Base-by-base conservation (phyloP, 805 yeast species). In the Debaryomyces hansenii region DNA sequence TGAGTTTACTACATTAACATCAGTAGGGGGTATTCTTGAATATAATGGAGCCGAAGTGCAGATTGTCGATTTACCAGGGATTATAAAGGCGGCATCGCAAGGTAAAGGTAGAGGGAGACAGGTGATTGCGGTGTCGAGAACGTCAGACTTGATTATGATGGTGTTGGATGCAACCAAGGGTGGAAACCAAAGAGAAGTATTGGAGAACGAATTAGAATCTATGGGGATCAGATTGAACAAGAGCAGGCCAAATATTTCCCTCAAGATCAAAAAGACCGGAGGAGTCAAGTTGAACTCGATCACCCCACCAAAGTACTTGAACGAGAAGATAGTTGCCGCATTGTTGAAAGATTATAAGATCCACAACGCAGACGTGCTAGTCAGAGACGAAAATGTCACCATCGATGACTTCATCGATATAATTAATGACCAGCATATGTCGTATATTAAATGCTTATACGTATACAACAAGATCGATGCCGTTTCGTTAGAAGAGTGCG, bases 91-190 rank as follows among this genome's bases (percentile, higher is more conserved):
- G 37, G 98, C 98, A 4, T 78, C 95, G 31, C 96, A 89, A 62
- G 98, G 98, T 59, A 91, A 91, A 67, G 99, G 99, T 57, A 82
- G 99, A 66, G 98, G 98, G 47, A 79, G 96, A 58, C 98, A 94
- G 66, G 98, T 94, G 36, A 91, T 92, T 53, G 87, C 98, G 2
- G 94, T 97, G 0, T 96, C 97, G 0, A 85, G 94, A 64, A 92
- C 98, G 0, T 90, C 97, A 0, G 98, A 94, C 62, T 72, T 92
- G 60, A 85, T 92, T 50, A 70, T 92, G 60, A 94, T 92, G 96
- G 90, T 92, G 45, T 70, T 92, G 53, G 99, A 92, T 69, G 97
- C 98, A 1, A 92, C 99, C 1, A 94, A 94, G 64, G 88, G 96
- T 24, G 84, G 83, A 24, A 90, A 91, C 57, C 99, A 92, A 66